Evolutionary conservation across 169 alveolate genomes (phyloP).

Genomic region (Plasmodium relictum): DNA sequence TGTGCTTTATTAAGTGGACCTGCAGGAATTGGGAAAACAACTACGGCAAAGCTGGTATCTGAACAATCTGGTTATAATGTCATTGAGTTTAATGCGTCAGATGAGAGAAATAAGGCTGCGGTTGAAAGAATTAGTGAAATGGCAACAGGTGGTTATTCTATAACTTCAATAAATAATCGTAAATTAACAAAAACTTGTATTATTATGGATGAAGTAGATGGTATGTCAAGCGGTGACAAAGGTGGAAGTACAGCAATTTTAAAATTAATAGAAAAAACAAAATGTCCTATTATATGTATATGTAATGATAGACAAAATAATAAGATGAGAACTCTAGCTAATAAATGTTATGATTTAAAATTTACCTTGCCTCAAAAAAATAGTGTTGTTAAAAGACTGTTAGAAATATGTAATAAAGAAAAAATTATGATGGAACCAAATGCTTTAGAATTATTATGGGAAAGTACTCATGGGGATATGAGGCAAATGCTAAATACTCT

Average conservation of each 20-base stretch:
- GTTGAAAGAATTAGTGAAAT: conserved; percentile 90
- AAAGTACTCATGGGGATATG: conserved; percentile 93
- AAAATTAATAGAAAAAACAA: conserved; percentile 93
- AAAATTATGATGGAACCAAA: conserved; percentile 89
- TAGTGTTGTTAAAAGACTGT: conserved; percentile 88
- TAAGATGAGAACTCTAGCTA: conserved; percentile 89
- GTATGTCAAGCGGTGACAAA: conserved; percentile 97
- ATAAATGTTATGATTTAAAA: conserved; percentile 95
- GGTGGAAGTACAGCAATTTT: conserved; percentile 97
- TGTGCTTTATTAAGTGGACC: conserved; percentile 98
- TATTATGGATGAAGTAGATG: conserved; percentile 99
- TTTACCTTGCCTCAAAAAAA: conserved; percentile 92
- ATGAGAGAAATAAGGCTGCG: conserved; percentile 94
- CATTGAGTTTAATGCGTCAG: conserved; percentile 98
- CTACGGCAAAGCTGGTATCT: conserved; percentile 95
- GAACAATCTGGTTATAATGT: conserved; percentile 91
- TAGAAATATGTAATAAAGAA: conserved; percentile 91
- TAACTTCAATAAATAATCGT: conserved; percentile 67
- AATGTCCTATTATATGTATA: conserved; percentile 97
- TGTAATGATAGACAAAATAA: conserved; percentile 94
- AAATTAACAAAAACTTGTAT: conserved; percentile 85
- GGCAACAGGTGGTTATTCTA: conserved; percentile 88
- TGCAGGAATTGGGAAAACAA: conserved; percentile 99
- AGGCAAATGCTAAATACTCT: conserved; percentile 93
- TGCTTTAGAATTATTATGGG: conserved; percentile 91